Evolutionary conservation across 108 stramenopile species (phyloP).

Genomic region (Ochromonas danica): DNA sequence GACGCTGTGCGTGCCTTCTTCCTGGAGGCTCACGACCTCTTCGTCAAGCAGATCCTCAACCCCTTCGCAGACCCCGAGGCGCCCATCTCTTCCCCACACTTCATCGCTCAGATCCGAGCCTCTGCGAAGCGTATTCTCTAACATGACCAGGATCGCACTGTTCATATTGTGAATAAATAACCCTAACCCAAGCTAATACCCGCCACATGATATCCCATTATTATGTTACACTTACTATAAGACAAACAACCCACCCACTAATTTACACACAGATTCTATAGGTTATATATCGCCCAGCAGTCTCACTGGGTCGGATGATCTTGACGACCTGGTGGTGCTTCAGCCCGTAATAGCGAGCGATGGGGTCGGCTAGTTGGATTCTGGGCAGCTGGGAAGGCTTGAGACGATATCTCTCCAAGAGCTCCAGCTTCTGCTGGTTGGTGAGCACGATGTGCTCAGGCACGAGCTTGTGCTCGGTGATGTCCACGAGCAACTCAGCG

Average conservation of each 20-base stretch:
- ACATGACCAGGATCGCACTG: too few relatives aligned
- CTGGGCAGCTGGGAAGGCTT: conserved; percentile 95
- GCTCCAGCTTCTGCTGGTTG: conserved; percentile 82
- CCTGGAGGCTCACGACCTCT: conserved; percentile 14
- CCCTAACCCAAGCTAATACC: too few relatives aligned
- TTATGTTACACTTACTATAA: too few relatives aligned
- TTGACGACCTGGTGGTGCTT: conserved; percentile 93
- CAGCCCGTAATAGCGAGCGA: conserved; percentile 97
- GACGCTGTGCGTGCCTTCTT: conserved; percentile 32
- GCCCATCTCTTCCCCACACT: conserved; percentile 19
- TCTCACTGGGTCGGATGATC: conserved; percentile 96
- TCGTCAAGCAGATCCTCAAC: conserved; percentile 21
- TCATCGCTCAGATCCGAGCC: background rate
- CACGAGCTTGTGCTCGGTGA: conserved; percentile 91
- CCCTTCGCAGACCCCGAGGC: background rate
- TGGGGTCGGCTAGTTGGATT: conserved; percentile 96
- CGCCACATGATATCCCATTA: too few relatives aligned
- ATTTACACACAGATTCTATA: conserved; percentile 92
- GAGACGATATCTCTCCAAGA: conserved; percentile 90
- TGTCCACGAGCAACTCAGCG: conserved; percentile 94
- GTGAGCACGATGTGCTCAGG: conserved; percentile 83
- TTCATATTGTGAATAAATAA: too few relatives aligned
- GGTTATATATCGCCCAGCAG: conserved; percentile 98
- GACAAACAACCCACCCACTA: background rate
- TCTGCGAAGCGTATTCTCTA: background rate